Percentiles rank a stretch among this genome's conserved stretches.
phyloP scores from a whole-genome alignment of 495 filamentous ascomycete genomes.

The Recurvomyces mirabilis region DNA sequence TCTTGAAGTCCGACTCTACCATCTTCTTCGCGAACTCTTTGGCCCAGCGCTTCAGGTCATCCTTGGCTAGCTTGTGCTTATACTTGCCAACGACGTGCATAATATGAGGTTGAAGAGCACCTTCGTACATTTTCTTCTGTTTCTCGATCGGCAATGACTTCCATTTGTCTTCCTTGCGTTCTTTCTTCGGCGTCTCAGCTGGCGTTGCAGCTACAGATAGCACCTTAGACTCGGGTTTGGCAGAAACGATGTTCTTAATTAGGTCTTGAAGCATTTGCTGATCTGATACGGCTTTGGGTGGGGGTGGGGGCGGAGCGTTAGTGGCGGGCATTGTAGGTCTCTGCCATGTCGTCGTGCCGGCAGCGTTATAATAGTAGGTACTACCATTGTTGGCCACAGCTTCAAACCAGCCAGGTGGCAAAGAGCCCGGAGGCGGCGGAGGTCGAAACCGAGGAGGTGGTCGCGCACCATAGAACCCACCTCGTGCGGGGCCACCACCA shows the following conservation, averaged over 20 bases:
- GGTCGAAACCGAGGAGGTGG: constrained; percentile 37
- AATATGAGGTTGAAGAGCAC: constrained; percentile 72
- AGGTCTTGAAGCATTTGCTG: constrained; percentile 67
- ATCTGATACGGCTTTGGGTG: constrained; percentile 53
- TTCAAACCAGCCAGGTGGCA: constrained; percentile 74
- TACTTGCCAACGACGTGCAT: constrained; percentile 79
- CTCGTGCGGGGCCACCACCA: constrained; percentile 52
- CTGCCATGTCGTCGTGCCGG: constrained; percentile 67
- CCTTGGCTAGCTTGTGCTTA: constrained; percentile 68
- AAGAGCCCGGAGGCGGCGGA: constrained; percentile 43
- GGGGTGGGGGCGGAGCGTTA: constrained; percentile 45
- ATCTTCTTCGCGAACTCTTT: constrained; percentile 81
- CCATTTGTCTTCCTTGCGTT: constrained; percentile 74
- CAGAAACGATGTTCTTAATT: constrained; percentile 68
- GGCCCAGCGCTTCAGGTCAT: constrained; percentile 75
- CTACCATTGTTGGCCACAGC: constrained; percentile 54
- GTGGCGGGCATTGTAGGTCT: constrained; percentile 55
- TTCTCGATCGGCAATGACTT: constrained; percentile 66
- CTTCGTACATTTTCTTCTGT: constrained; percentile 85
- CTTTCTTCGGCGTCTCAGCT: constrained; percentile 41
- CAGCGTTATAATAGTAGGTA: constrained; percentile 69
- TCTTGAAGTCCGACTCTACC: constrained; percentile 80
- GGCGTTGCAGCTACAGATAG: constrained; percentile 41
- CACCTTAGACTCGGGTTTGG: constrained; percentile 47
- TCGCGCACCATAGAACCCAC: constrained; percentile 45